Conservation (phyloP, 345 rosid species). For the Laguncularia racemosa region DNA sequence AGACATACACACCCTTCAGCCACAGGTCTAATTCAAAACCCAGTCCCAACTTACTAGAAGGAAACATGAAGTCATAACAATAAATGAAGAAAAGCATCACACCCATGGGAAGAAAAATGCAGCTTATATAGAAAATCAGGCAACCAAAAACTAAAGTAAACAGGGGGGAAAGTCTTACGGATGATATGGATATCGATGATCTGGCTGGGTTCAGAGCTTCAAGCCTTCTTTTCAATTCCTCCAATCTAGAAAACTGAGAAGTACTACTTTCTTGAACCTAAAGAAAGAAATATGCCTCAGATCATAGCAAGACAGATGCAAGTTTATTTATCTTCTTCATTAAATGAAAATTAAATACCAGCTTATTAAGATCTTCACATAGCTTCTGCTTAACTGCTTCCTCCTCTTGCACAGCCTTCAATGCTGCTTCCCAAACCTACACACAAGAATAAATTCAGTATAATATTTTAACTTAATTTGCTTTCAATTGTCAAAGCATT, state of each 20-base stretch:
- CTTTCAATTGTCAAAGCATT: too few species aligned
- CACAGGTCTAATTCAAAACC: too few species aligned
- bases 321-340: not conserved
- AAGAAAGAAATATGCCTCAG: slow-evolving; percentile 2
- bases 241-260: slow-evolving; percentile 64
- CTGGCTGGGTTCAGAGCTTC: slow-evolving; percentile 67
- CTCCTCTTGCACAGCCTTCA: slow-evolving; percentile 49
- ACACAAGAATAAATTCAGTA: too few species aligned
- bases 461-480: too few species aligned
- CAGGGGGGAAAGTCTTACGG: slow-evolving; percentile 33
- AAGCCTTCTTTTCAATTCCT: slow-evolving; percentile 66
- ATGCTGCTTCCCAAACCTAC: slow-evolving; percentile 58
- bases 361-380: slow-evolving; percentile 59
- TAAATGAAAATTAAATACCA: slow-evolving; percentile 35
- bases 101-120: not conserved
- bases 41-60: too few species aligned
- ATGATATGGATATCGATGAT: slow-evolving; percentile 29
- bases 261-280: slow-evolving; percentile 80
- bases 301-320: not conserved
- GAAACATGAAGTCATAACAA: too few species aligned
- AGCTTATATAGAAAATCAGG: slow-evolving; percentile 5
- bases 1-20: not conserved
- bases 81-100: not conserved
- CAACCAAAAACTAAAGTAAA: not conserved
- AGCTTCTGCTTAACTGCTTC: slow-evolving; percentile 62